Evolutionary conservation across 1,284 basidiomycete species (phyloP).

Genomic region (Puccinia novopanici): DNA sequence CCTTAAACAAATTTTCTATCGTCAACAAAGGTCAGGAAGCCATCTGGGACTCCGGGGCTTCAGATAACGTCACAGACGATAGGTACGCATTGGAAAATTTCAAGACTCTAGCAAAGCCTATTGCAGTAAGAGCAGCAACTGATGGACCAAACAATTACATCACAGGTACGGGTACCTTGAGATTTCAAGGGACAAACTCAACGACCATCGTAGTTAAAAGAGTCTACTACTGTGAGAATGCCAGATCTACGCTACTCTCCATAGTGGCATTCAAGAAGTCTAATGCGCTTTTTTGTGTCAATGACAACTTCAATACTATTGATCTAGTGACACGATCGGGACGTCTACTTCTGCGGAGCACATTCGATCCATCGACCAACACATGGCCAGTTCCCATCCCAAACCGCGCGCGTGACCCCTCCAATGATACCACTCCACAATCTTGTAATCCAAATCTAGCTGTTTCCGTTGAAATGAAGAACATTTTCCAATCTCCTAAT

Average conservation of each 20-base stretch:
- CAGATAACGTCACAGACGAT: slow-evolving; percentile 7
- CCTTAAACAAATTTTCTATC: neutral
- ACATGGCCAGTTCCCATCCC: neutral
- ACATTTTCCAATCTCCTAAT: neutral
- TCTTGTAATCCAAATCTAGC: neutral
- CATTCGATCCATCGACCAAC: neutral
- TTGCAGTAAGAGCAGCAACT: slow-evolving; percentile 12
- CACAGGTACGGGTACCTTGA: slow-evolving; percentile 17
- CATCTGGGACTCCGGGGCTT: slow-evolving; percentile 9
- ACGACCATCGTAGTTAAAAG: neutral
- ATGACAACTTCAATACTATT: neutral
- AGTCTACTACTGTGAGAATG: slow-evolving; percentile 16
- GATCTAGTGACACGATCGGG: neutral
- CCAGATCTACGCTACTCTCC: neutral
- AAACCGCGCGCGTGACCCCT: neutral
- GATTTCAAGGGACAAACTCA: neutral
- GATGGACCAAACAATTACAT: neutral
- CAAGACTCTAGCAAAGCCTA: neutral
- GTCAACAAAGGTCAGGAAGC: neutral
- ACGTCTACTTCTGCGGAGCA: neutral
- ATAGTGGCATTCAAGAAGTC: neutral
- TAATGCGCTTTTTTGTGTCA: neutral
- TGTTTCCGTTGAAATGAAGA: neutral
- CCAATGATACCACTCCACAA: too few relatives aligned
- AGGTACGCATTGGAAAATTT: neutral